Evolutionary conservation across 495 filamentous ascomycete species (phyloP), one percentile per base, ranked within the genome.

Genomic region (Geopyxis carbonaria): DNA sequence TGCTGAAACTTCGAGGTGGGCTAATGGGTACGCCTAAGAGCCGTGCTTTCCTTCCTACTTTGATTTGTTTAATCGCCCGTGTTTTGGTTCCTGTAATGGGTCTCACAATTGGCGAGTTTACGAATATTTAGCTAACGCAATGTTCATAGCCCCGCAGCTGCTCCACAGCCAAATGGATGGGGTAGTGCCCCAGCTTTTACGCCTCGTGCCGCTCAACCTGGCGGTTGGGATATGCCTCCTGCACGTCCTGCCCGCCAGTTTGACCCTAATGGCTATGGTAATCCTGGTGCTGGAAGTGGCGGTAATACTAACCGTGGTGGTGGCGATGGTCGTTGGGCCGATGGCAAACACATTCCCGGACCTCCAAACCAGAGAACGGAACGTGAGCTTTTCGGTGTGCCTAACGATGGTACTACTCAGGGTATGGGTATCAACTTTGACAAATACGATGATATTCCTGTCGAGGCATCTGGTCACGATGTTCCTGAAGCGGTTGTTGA

Each of bases 381-480:
- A 66, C 84, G 85, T 56, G 89, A 97, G 53, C 76, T 97, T 31
- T 97, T 94, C 61, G 89, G 89, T 55, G 74, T 78, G 30, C 71
- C 82, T 45, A 89, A 95, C 59, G 89, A 95, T 54, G 84, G 85
- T 40, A 72, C 79, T 46, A 94, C 93, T 66, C 79, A 93, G 59
- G 80, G 83, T 51, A 93, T 81, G 14, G 89, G 89, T 56, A 95
- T 97, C 75, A 97, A 97, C 68, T 97, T 97, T 56, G 75, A 93
- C 64, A 97, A 97, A 66, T 97, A 97, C 62, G 89, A 97, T 54
- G 89, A 97, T 57, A 97, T 97, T 51, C 89, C 89, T 23, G 91
- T 97, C 42, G 89, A 93, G 58, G 87, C 91, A 29, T 93, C 89
- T 43, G 89, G 89, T 31, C 78, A 83, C 31, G 76, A 91, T 57